phyloP scores from a whole-genome alignment of 345 rosid genomes.

The Lumnitzera racemosa region DNA sequence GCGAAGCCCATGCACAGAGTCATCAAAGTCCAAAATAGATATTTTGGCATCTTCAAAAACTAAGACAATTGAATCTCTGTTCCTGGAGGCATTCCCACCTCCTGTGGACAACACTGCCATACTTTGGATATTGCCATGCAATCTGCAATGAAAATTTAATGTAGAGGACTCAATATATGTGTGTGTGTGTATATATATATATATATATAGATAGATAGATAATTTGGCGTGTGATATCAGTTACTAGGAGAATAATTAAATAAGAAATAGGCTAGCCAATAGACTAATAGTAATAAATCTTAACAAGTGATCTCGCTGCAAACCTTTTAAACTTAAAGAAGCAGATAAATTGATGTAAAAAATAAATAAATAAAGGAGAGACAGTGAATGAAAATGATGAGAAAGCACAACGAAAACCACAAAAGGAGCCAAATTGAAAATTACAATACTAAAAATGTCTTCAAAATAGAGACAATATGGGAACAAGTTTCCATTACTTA shows the following conservation, averaged over 20 bases:
- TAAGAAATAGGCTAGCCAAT: no score
- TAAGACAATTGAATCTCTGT: slow-evolving; percentile 73
- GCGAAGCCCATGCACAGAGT: slow-evolving; percentile 74
- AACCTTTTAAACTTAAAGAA: not conserved
- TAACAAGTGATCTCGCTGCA: no score
- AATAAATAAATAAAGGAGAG: not conserved
- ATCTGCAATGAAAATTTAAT: slow-evolving; percentile 25
- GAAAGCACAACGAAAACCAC: no score
- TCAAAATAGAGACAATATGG: no score
- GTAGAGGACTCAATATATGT: not conserved
- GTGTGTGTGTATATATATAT: not conserved
- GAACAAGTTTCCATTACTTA: no score
- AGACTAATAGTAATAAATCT: no score
- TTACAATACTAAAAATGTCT: no score
- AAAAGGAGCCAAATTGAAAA: no score
- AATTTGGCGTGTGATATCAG: not conserved
- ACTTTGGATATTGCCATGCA: slow-evolving; percentile 91
- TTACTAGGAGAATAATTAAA: not conserved
- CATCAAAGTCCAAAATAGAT: slow-evolving; percentile 87
- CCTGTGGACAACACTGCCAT: slow-evolving; percentile 65
- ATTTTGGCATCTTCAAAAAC: slow-evolving; percentile 78
- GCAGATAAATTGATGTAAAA: not conserved
- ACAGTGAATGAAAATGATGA: no score
- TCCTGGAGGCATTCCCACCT: slow-evolving; percentile 52
- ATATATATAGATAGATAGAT: no score